A percentile compares a stretch with the other conserved stretches of the same genome.
Evolutionary conservation across 768 basidiomycete genomes (phyloP).

Genomic region (Mycena vitilis): DNA sequence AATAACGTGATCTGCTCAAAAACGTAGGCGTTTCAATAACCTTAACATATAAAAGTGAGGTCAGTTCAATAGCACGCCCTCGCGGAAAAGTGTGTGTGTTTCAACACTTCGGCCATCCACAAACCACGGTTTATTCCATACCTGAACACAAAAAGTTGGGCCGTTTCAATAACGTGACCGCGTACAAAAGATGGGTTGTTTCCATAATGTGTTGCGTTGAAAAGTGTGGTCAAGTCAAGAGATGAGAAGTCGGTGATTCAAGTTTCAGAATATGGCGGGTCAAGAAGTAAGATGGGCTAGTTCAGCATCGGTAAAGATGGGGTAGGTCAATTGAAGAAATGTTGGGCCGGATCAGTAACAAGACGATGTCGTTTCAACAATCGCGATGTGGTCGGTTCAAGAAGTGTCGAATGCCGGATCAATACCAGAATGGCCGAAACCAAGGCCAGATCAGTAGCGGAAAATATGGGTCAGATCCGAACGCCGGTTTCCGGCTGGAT

Average conservation of each 20-base stretch:
- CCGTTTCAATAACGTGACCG: not conserved
- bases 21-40: slow-evolving; percentile 8
- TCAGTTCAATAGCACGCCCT: not conserved
- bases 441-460: not conserved
- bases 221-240: not conserved
- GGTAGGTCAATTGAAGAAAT: not conserved
- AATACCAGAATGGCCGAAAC: not conserved
- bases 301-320: not conserved
- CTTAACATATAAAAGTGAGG: not conserved
- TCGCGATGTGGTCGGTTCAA: not conserved
- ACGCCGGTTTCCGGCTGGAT: not conserved
- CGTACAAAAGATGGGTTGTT: not conserved
- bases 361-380: not conserved
- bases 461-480: not conserved
- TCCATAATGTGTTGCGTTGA: not conserved
- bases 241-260: not conserved
- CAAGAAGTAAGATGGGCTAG: not conserved
- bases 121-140: too few species aligned
- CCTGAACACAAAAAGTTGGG: not conserved
- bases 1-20: slow-evolving; percentile 2
- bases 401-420: not conserved
- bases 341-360: slow-evolving; percentile 5
- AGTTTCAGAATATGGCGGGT: not conserved
- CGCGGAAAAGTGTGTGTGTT: not conserved
- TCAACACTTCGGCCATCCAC: not conserved